Evolutionary conservation across 768 basidiomycete genomes (phyloP).

Genomic region (Lyophyllum atratum): DNA sequence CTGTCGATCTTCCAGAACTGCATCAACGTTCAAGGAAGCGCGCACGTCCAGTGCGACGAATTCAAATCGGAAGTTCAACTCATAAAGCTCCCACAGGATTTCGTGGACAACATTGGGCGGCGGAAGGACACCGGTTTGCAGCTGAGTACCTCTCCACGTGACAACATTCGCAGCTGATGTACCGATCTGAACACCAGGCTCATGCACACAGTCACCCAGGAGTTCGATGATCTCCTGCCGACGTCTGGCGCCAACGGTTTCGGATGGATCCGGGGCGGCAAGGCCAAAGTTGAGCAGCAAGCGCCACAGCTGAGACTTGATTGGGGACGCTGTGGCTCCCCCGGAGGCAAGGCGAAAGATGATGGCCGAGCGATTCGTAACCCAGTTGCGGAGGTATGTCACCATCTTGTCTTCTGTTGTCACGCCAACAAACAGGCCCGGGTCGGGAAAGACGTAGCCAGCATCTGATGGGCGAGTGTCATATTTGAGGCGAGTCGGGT

Average conservation of each 20-base stretch:
- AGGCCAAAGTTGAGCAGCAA: background rate
- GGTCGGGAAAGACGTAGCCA: constrained; percentile 4
- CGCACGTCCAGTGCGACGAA: background rate
- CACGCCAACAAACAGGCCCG: background rate
- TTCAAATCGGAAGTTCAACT: constrained; percentile 10
- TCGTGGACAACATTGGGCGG: background rate
- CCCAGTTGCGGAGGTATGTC: background rate
- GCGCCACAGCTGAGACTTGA: background rate
- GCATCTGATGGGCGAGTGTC: background rate
- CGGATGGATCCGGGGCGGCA: background rate
- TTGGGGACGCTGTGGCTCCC: background rate
- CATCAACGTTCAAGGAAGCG: background rate
- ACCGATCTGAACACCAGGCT: background rate
- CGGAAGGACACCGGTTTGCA: background rate
- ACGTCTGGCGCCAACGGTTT: background rate
- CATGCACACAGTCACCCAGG: background rate
- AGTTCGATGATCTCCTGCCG: background rate
- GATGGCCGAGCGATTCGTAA: background rate
- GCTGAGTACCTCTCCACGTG: background rate
- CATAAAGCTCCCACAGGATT: constrained; percentile 4
- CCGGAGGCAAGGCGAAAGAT: background rate
- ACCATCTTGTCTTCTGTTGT: background rate
- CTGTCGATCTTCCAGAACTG: background rate
- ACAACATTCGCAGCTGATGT: background rate
- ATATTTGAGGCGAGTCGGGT: background rate